A percentile compares a stretch with the other conserved stretches of the same genome.
These are phyloP conservation scores for Dendrostoma leiphaemia DNA, from an alignment of 2,329 filamentous ascomycete species.

Conservation along the genomic window DNA sequence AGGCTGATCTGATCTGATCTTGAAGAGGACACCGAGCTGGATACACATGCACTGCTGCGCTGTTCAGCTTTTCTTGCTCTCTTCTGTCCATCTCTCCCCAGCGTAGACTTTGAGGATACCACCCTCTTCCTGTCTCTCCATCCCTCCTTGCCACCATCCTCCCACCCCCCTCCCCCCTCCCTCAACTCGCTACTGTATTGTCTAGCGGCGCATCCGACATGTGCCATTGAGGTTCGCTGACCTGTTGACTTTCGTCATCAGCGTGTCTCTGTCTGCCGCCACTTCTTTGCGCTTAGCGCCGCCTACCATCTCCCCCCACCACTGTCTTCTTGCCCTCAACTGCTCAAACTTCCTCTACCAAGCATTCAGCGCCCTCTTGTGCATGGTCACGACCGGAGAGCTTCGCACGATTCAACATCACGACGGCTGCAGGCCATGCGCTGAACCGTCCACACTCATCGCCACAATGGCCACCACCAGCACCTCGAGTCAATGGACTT, in stretches of 20 bases:
- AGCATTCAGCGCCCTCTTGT: background rate
- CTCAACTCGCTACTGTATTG: too few relatives aligned
- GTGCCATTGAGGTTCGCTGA: background rate
- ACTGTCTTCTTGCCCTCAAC: background rate
- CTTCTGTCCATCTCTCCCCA: background rate
- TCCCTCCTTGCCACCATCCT: background rate
- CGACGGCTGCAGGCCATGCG: constrained; percentile 20
- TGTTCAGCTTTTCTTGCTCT: background rate
- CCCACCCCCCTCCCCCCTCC: background rate
- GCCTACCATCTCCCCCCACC: background rate
- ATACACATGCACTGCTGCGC: background rate
- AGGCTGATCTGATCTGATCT: too few relatives aligned
- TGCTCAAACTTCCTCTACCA: background rate
- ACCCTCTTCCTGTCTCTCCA: background rate
- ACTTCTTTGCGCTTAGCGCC: background rate
- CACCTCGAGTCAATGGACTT: constrained; percentile 49
- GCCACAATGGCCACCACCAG: constrained; percentile 33
- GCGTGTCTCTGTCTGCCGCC: background rate
- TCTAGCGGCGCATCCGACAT: background rate
- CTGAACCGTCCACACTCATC: constrained; percentile 14
- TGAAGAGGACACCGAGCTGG: too few relatives aligned
- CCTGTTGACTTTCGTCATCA: background rate
- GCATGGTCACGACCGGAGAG: constrained; percentile 13
- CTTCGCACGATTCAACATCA: constrained; percentile 15
- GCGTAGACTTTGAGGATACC: background rate